Conservation (phyloP, 257 asterid species). For the Solanum ossicruentum region DNA sequence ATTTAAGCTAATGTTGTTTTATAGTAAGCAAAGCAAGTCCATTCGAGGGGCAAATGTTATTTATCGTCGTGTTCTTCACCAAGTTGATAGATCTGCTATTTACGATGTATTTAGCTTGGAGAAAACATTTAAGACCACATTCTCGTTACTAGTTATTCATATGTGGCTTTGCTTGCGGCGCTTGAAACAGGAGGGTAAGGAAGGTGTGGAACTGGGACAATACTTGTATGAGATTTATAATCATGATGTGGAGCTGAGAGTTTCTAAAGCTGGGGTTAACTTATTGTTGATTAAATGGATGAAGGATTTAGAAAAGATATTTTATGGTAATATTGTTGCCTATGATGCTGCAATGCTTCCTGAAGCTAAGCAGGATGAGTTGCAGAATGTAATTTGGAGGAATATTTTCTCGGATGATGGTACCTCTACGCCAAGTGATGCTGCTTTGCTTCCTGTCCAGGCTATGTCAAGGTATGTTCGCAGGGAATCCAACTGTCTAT, state of each 20-base stretch:
- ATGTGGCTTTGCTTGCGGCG: constrained; percentile 95
- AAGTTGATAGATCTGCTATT: constrained; percentile 76
- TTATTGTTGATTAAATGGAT: constrained; percentile 77
- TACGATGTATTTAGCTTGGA: constrained; percentile 90
- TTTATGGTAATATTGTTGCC: constrained; percentile 84
- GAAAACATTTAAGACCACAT: constrained; percentile 82
- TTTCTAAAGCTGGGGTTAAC: constrained; percentile 92
- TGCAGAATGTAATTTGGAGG: constrained; percentile 54
- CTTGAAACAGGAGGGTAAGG: constrained; percentile 78
- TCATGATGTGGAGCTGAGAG: constrained; percentile 92
- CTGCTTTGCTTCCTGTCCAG: constrained; percentile 63
- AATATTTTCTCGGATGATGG: constrained; percentile 82
- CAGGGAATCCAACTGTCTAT: constrained; percentile 55
- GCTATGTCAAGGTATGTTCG: constrained; percentile 80
- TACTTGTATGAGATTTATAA: constrained; percentile 74
- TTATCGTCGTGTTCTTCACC: constrained; percentile 54
- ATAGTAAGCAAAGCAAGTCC: constrained; percentile 84
- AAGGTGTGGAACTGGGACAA: constrained; percentile 89
- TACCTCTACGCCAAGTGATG: constrained; percentile 41
- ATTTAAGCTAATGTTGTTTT: constrained; percentile 61
- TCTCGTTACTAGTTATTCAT: constrained; percentile 77
- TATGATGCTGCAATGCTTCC: constrained; percentile 72
- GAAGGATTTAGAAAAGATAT: constrained; percentile 91
- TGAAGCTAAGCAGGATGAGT: constrained; percentile 70
- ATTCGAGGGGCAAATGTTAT: constrained; percentile 77